Evolutionary conservation across 768 basidiomycete genomes (phyloP), one percentile per base, ranked within the genome.

Genomic region (Termitomyces sp.): DNA sequence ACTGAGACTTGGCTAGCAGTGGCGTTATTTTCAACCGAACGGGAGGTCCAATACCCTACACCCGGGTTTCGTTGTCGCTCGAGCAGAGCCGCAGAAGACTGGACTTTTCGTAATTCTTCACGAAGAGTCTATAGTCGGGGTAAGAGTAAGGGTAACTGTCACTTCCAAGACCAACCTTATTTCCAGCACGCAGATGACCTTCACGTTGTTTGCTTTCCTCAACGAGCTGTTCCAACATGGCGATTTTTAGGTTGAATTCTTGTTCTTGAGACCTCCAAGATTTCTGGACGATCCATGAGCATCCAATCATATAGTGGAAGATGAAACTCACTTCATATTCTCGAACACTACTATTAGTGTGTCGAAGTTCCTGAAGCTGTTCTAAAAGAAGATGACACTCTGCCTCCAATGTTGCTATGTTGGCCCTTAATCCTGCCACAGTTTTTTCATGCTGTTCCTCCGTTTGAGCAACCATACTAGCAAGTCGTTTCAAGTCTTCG

Each of bases 71-170:
- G 85, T 65, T 95, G 93, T 47, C 87, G 82, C 67, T 98, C 96
- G 27, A 98, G 78, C 30, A 98, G 71, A 1, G 93, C 88, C 42
- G 91, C 91, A 20, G 95, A 96, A 1, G 89, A 91, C 71, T 98
- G 97, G 2, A 99, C 88, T 70, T 98, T 98, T 42, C 94, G 88
- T 46, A 99, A 73, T 68, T 99, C 96, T 53, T 98, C 97, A 9
- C 95, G 88, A 18, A 98, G 76, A 0, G 85, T 92, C 92, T 96
- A 67, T 39, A 30, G 13, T 40, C 44, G 56, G 48, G 48, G 22
- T 24, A 27, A 34, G 24, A 56, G 18, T 44, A n/a, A 50, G 30
- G 32, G 10, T 32, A 45, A 47, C 22, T 9, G 45, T n/a, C 34
- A n/a, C 22, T 1, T 48, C 16, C 9, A 14, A 52, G 53, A 57